Conservation (phyloP, 306 rosid genomes). For the Fagus crenata region DNA sequence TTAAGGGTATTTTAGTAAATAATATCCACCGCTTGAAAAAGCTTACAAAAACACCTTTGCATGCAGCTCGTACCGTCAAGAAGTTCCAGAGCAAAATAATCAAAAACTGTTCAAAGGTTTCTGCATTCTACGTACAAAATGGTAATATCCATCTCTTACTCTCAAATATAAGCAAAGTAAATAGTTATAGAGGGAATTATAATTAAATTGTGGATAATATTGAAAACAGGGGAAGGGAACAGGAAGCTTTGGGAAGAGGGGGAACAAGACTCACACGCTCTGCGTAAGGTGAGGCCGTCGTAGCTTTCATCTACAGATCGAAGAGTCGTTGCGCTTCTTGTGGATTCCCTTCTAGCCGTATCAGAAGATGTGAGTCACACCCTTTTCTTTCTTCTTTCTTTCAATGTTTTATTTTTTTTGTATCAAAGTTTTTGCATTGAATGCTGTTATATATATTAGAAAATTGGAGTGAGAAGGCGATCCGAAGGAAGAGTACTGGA, state of each 20-base stretch:
- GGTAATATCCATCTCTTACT: too few species aligned
- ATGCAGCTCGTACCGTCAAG: background rate
- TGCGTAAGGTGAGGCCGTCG: conserved; percentile 64
- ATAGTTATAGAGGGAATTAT: background rate
- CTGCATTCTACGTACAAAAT: too few species aligned
- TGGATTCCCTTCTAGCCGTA: conserved; percentile 58
- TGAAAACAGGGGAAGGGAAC: conserved; percentile 54
- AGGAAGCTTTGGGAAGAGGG: conserved; percentile 61
- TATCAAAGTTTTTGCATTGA: background rate
- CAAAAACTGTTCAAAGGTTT: too few species aligned
- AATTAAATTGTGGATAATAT: background rate
- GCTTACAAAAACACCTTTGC: background rate
- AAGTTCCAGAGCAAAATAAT: background rate
- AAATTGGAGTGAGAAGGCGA: conserved; percentile 24
- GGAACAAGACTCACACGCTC: conserved; percentile 71
- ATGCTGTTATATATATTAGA: background rate
- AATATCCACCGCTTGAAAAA: background rate
- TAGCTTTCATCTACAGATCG: conserved; percentile 66
- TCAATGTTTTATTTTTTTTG: background rate
- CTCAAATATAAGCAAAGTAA: background rate
- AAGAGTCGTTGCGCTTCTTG: conserved; percentile 60
- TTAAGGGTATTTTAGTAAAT: background rate
- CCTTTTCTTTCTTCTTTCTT: background rate
- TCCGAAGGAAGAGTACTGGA: conserved; percentile 19
- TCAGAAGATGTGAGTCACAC: conserved; percentile 39